Percentiles rank a stretch among this genome's conserved stretches.
These are phyloP conservation scores for Medicago ruthenica DNA, from an alignment of 306 rosid genomes.

Conservation along the genomic window DNA sequence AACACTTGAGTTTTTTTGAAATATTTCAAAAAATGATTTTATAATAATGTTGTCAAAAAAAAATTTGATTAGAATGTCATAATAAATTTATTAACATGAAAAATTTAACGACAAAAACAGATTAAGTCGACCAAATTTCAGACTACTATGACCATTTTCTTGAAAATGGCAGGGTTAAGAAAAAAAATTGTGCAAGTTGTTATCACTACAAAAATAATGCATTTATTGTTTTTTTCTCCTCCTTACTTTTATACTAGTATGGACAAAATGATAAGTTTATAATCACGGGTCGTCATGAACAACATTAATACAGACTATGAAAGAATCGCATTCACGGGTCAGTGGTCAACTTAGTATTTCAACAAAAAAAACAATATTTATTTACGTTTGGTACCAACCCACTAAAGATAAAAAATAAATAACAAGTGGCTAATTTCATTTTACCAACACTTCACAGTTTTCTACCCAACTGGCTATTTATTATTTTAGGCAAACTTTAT, in stretches of 20 bases:
- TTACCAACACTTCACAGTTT: background rate
- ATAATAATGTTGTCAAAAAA: too few relatives aligned
- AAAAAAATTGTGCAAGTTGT: background rate
- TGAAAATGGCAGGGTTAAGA: too few relatives aligned
- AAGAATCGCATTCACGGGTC: constrained; percentile 8
- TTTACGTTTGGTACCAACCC: constrained; percentile 26
- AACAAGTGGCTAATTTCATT: constrained; percentile 25
- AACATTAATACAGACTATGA: background rate
- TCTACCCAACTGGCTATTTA: background rate
- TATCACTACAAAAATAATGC: background rate
- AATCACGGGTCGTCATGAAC: constrained; percentile 14
- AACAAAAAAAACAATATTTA: background rate
- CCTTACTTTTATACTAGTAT: background rate
- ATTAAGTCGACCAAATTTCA: too few relatives aligned
- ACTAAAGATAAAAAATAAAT: constrained; percentile 28
- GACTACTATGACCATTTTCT: too few relatives aligned
- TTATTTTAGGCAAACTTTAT: background rate
- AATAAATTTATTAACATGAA: too few relatives aligned
- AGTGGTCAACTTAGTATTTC: background rate
- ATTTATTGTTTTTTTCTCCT: background rate
- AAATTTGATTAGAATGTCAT: too few relatives aligned
- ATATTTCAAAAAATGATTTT: too few relatives aligned
- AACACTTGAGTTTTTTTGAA: background rate
- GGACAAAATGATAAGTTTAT: background rate
- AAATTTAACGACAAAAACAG: too few relatives aligned